A percentile compares a stretch with the other conserved stretches of the same genome.
Conservation (phyloP, 768 basidiomycete species). For the Myochromella boudieri region DNA sequence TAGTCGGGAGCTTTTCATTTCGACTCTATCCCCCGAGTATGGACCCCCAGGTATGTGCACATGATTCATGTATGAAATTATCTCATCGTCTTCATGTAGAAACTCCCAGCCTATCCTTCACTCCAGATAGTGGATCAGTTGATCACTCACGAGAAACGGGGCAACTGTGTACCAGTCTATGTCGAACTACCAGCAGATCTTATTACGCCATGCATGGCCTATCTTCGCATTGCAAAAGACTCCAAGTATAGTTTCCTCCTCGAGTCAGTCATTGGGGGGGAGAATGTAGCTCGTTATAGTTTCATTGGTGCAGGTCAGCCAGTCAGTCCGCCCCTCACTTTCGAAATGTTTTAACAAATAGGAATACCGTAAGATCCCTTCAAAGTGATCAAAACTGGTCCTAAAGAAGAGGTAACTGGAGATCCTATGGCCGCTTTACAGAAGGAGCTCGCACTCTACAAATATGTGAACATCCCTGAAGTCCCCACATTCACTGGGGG, state of each 20-base stretch:
- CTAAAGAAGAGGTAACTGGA: slow-evolving; percentile 76
- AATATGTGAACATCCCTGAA: slow-evolving; percentile 90
- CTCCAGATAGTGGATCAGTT: slow-evolving; percentile 75
- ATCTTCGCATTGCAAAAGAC: slow-evolving; percentile 88
- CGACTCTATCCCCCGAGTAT: slow-evolving; percentile 22
- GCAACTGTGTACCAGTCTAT: slow-evolving; percentile 93
- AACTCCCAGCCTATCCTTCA: slow-evolving; percentile 67
- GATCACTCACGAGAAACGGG: slow-evolving; percentile 76
- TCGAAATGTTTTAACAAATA: not conserved
- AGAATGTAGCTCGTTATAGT: slow-evolving; percentile 90
- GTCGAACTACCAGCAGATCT: slow-evolving; percentile 94
- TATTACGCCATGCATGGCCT: slow-evolving; percentile 95
- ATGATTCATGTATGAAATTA: not conserved
- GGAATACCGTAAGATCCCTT: slow-evolving; percentile 68
- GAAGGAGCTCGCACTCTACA: slow-evolving; percentile 81
- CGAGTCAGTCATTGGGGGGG: slow-evolving; percentile 89
- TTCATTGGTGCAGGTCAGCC: slow-evolving; percentile 90
- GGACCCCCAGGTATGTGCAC: slow-evolving; percentile 48
- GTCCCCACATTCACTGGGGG: slow-evolving; percentile 95
- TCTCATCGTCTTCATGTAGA: slow-evolving; percentile 36
- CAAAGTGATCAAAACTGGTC: slow-evolving; percentile 88
- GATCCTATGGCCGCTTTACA: slow-evolving; percentile 88
- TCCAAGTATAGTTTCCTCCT: slow-evolving; percentile 94
- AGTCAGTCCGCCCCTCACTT: not conserved
- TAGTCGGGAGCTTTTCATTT: too few species aligned